These are phyloP conservation scores for Termitomyces heimii DNA, from an alignment of 768 basidiomycete genomes.

Conservation along the genomic window DNA sequence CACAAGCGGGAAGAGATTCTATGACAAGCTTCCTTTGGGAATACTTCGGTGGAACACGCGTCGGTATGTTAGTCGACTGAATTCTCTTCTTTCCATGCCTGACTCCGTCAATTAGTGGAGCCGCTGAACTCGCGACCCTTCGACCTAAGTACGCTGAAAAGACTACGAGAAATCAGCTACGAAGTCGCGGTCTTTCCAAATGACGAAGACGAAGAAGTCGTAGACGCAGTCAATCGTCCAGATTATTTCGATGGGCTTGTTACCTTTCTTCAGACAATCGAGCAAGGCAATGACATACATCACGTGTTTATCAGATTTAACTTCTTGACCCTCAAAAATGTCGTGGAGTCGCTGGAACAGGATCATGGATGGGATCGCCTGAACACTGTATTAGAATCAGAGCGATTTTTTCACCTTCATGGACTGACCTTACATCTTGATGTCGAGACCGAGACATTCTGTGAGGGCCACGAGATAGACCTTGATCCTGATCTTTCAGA, in stretches of 20 bases:
- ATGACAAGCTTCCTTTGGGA: slow-evolving; percentile 6
- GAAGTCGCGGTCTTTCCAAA: background rate
- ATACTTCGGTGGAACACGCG: background rate
- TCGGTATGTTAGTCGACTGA: background rate
- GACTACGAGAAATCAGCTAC: slow-evolving; percentile 1
- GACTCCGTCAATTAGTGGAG: background rate
- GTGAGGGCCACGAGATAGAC: background rate
- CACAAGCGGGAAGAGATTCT: background rate
- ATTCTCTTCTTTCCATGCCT: background rate
- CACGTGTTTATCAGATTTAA: background rate
- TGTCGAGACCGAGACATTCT: background rate
- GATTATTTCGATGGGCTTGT: slow-evolving; percentile 4
- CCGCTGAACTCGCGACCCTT: slow-evolving; percentile 1
- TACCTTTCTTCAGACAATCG: slow-evolving; percentile 2
- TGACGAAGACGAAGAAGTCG: background rate
- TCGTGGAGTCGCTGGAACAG: background rate
- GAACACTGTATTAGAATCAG: background rate
- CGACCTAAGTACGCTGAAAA: background rate
- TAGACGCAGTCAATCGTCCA: background rate
- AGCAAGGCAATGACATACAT: background rate
- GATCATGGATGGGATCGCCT: slow-evolving; percentile 1
- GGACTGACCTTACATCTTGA: background rate
- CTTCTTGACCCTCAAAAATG: background rate
- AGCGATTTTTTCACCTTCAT: background rate
- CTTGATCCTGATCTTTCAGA: background rate